These are phyloP conservation scores for Tritrichomonas foetus DNA, from an alignment of 208 protist genomes.

Conservation along the genomic window DNA sequence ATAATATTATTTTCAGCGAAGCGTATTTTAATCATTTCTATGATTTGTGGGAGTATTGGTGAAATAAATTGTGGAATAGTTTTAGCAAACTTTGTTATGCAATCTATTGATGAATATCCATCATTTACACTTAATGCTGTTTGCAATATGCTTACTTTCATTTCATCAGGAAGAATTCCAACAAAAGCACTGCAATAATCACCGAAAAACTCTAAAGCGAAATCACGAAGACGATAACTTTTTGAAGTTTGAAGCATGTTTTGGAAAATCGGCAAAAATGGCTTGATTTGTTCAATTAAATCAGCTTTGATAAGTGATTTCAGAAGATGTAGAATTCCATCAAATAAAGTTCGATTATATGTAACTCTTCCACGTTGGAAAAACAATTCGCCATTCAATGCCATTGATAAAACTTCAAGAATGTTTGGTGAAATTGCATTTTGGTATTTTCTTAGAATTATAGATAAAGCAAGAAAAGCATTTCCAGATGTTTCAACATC, in stretches of 20 bases:
- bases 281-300: background rate
- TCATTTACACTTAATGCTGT: background rate
- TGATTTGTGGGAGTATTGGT: background rate
- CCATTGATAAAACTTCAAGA: background rate
- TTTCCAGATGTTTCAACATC: background rate
- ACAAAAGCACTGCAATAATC: background rate
- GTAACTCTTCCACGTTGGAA: background rate
- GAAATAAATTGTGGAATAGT: background rate
- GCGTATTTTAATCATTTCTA: background rate
- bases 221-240: background rate
- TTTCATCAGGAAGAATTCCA: background rate
- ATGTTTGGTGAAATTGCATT: background rate
- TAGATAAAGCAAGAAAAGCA: background rate
- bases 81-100: background rate
- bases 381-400: background rate
- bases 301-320: background rate
- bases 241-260: background rate
- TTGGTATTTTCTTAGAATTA: background rate
- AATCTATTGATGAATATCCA: background rate
- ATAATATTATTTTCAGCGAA: too few relatives aligned
- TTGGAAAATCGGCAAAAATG: background rate
- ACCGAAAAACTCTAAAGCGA: background rate
- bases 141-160: background rate
- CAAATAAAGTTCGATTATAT: background rate
- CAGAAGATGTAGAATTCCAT: background rate